These are phyloP conservation scores for Metarhizium rileyi DNA, from an alignment of 2,329 filamentous ascomycete genomes.

Conservation along the genomic window DNA sequence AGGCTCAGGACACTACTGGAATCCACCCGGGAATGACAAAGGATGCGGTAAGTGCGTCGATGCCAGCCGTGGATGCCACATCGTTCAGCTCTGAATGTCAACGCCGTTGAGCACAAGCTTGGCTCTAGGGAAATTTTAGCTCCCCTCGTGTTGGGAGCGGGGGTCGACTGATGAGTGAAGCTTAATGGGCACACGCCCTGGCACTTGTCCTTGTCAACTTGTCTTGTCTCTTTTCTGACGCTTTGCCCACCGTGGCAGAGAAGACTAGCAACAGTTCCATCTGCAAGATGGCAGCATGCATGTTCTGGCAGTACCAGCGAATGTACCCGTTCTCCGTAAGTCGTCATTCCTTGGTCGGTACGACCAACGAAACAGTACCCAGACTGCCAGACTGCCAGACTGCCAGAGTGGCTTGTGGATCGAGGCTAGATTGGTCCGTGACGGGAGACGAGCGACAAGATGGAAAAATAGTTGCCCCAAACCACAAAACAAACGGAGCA, in stretches of 20 bases:
- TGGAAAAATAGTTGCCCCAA: not conserved
- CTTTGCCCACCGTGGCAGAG: not conserved
- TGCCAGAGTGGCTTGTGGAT: conserved; percentile 1
- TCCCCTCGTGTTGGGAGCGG: conserved; percentile 3
- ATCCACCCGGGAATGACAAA: conserved; percentile 5
- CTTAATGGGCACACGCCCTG: conserved; percentile 1
- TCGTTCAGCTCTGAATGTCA: conserved; percentile 8
- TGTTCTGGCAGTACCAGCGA: not conserved
- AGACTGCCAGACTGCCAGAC: too few species aligned
- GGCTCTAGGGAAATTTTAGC: conserved; percentile 3
- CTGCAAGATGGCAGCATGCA: not conserved
- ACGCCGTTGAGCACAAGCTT: conserved; percentile 4
- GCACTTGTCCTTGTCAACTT: not conserved
- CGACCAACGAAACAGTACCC: not conserved
- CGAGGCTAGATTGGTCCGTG: conserved; percentile 2
- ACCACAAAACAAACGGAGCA: not conserved
- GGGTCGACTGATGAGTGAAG: not conserved
- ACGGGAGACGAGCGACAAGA: not conserved
- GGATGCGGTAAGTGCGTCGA: conserved; percentile 4
- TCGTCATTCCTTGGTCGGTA: not conserved
- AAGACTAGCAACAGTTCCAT: not conserved
- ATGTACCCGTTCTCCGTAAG: not conserved
- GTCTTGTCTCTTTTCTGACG: not conserved
- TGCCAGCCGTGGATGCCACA: conserved; percentile 6
- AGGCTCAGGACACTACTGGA: not conserved